These are phyloP conservation scores for Dendrocalamus latiflorus DNA, from an alignment of 202 grass and related monocot species.

Conservation along the genomic window DNA sequence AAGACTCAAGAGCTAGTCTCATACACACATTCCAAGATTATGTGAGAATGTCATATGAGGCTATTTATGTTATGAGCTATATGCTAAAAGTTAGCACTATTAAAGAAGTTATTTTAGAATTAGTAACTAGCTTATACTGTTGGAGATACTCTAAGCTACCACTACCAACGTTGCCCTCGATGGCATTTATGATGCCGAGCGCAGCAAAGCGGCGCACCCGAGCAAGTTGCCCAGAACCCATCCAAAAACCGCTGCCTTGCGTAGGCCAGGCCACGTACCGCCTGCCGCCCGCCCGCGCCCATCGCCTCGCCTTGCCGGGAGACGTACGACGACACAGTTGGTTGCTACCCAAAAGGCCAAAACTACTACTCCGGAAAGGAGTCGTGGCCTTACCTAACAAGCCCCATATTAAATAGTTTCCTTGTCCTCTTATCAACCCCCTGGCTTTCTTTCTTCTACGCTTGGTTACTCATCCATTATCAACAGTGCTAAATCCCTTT, in stretches of 20 bases:
- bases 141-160: no score
- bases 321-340: not conserved
- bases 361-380: not conserved
- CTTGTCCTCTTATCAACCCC: not conserved
- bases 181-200: not conserved
- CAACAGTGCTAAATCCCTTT: not conserved
- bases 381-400: constrained; percentile 33
- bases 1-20: no score
- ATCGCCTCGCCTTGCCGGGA: not conserved
- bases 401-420: constrained; percentile 1
- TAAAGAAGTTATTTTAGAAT: no score
- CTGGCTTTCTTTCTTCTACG: not conserved
- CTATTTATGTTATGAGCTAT: no score
- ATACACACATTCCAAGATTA: no score
- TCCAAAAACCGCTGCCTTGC: constrained; percentile 25
- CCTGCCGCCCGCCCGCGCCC: no score
- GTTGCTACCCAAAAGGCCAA: not conserved
- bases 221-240: not conserved
- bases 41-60: no score
- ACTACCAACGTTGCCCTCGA: not conserved
- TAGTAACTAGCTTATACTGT: no score
- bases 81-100: no score
- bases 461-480: constrained; percentile 28
- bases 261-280: not conserved
- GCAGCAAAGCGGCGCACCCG: not conserved